Evolutionary conservation across 495 filamentous ascomycete genomes (phyloP), one percentile per base, ranked within the genome.

Genomic region (Penicillium alfredii): DNA sequence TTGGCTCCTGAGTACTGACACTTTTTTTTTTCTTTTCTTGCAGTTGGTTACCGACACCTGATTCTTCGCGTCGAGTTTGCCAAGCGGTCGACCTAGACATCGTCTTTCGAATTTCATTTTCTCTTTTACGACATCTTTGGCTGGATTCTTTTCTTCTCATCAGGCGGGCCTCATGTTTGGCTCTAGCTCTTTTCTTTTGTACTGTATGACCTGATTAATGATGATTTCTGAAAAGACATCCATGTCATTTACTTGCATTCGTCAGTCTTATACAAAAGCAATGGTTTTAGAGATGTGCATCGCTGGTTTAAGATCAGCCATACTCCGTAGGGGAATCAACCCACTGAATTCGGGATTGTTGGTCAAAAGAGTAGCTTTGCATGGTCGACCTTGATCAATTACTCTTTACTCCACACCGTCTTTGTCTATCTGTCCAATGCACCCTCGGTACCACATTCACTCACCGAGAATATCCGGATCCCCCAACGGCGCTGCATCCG

Each of bases 31-130:
- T 26, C 43, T 33, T 40, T 35, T 20, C 40, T 21, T 45, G 3
- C 44, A 80, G 76, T 84, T 64, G 87, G 87, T 56, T 94, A 88
- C 67, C 81, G 82, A 58, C 87, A 94, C 65, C 70, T 94, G 48
- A 94, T 94, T 58, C 64, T 94, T 43, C 81, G 84, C 55, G 87
- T 94, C 43, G 87, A 94, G 63, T 94, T 94, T 64, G 85, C 87
- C 32, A 92, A 92, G 78, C 81, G 86, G 60, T 71, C 84, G 41
- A 66, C 72, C 46, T 78, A 69, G 52, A n/a, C n/a, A 64, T 42
- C 55, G 35, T 32, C 47, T 56, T 47, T 29, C 46, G 36, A 31
- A 23, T 51, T 55, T 44, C 9, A 7, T 20, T 35, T 20, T 2
- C 20, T 40, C 38, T 42, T 42, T 58, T 40, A 47, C 41, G 40